Conservation (phyloP, 805 yeast species). For the Wickerhamomyces canadensis region DNA sequence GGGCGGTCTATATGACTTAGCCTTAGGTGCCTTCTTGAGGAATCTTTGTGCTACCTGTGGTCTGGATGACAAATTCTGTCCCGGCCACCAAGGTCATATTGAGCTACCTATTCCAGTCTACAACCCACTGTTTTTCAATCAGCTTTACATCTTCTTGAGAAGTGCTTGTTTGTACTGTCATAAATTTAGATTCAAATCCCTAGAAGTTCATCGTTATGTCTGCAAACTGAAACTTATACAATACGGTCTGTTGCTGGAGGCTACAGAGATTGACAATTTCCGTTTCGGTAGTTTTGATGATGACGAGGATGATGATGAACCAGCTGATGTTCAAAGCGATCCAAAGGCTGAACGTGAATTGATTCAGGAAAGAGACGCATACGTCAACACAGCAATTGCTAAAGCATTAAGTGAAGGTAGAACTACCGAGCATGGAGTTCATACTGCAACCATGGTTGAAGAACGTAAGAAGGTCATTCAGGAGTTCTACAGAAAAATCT, state of each 20-base stretch:
- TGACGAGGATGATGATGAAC: conserved; percentile 41
- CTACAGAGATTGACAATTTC: conserved; percentile 66
- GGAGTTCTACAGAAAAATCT: conserved; percentile 67
- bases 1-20: conserved; percentile 89
- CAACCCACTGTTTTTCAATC: conserved; percentile 91
- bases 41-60: conserved; percentile 94
- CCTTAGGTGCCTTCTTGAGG: conserved; percentile 90
- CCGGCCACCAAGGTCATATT: conserved; percentile 98
- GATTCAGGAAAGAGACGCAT: conserved; percentile 56
- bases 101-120: conserved; percentile 94
- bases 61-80: conserved; percentile 87
- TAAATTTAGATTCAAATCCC: conserved; percentile 62
- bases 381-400: conserved; percentile 64
- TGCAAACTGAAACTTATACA: conserved; percentile 81
- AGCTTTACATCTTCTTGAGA: conserved; percentile 78
- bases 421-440: conserved; percentile 58
- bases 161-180: conserved; percentile 88
- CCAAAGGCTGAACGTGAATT: conserved; percentile 41
- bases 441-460: conserved; percentile 80
- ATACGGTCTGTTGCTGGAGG: conserved; percentile 81
- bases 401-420: conserved; percentile 74
- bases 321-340: conserved; percentile 19
- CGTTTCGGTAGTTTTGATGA: conserved; percentile 29
- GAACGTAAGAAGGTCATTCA: conserved; percentile 74
- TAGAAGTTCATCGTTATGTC: conserved; percentile 69